phyloP scores from a whole-genome alignment of 106 monocot genomes.

The Allium cepa region DNA sequence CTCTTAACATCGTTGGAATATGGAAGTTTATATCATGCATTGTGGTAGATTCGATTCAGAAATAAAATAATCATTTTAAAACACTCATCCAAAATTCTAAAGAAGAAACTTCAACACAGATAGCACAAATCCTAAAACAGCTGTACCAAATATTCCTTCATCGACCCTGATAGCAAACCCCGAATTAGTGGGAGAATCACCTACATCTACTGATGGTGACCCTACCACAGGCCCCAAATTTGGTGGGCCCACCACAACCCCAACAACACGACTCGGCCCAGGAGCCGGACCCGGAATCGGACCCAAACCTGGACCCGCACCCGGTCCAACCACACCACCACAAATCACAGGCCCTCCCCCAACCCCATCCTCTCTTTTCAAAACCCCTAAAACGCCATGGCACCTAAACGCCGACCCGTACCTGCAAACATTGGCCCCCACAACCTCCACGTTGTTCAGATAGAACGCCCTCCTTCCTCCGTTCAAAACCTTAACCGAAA shows the following conservation, averaged over 20 bases:
- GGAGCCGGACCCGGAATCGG: conserved; percentile 3
- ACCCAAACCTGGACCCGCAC: background rate
- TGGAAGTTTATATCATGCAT: too few relatives aligned
- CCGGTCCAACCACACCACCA: conserved; percentile 2
- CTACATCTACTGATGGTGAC: conserved; percentile 2
- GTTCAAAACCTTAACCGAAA: conserved; percentile 18
- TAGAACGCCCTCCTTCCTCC: conserved; percentile 16
- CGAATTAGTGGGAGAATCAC: conserved; percentile 4
- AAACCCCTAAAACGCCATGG: conserved; percentile 46
- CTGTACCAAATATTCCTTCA: conserved; percentile 2
- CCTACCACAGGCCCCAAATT: conserved; percentile 2
- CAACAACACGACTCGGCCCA: background rate
- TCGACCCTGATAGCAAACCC: background rate
- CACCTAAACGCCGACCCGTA: conserved; percentile 36
- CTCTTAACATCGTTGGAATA: too few relatives aligned
- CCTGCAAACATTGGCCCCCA: conserved; percentile 23
- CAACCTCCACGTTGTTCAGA: conserved; percentile 36
- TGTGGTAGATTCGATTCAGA: background rate
- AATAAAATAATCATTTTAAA: conserved; percentile 8
- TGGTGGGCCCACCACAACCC: background rate
- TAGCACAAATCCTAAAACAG: background rate
- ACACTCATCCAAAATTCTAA: background rate
- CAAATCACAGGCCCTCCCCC: background rate
- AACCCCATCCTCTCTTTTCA: conserved; percentile 1
- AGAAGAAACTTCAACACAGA: background rate